Conservation (phyloP, 805 yeast genomes). For the Spathaspora girioi region DNA sequence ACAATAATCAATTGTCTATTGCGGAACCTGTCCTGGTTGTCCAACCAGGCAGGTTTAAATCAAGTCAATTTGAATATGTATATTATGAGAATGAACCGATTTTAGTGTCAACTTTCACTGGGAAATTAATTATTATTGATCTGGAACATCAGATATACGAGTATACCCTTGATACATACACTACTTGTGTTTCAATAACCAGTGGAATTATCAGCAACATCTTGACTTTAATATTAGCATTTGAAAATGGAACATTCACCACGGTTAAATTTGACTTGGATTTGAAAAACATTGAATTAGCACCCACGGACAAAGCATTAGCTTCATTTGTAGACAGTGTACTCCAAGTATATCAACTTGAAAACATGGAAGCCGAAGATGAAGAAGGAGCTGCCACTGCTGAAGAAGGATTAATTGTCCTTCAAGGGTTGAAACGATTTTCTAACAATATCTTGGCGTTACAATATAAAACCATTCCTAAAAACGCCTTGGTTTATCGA, state of each 20-base stretch:
- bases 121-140: conserved; percentile 5
- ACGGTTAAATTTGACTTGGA: conserved; percentile 7
- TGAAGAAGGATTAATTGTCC: conserved; percentile 25
- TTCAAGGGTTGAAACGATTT: conserved; percentile 18
- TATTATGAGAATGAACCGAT: background rate
- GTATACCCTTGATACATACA: conserved; percentile 1
- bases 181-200: conserved; percentile 9
- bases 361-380: conserved; percentile 13
- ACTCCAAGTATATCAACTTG: conserved; percentile 19
- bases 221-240: conserved; percentile 11
- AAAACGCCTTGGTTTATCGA: conserved; percentile 22
- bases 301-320: conserved; percentile 7
- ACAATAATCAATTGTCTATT: background rate
- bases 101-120: conserved; percentile 5
- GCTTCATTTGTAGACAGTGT: conserved; percentile 16
- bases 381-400: conserved; percentile 7
- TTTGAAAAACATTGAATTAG: background rate
- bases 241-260: conserved; percentile 19
- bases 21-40: background rate
- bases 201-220: background rate
- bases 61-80: conserved; percentile 4
- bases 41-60: conserved; percentile 5
- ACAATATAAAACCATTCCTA: conserved; percentile 23
- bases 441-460: conserved; percentile 18
- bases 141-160: background rate